These are phyloP conservation scores for Naganishia sp. DNA, from an alignment of 1,284 basidiomycete species.

Conservation along the genomic window DNA sequence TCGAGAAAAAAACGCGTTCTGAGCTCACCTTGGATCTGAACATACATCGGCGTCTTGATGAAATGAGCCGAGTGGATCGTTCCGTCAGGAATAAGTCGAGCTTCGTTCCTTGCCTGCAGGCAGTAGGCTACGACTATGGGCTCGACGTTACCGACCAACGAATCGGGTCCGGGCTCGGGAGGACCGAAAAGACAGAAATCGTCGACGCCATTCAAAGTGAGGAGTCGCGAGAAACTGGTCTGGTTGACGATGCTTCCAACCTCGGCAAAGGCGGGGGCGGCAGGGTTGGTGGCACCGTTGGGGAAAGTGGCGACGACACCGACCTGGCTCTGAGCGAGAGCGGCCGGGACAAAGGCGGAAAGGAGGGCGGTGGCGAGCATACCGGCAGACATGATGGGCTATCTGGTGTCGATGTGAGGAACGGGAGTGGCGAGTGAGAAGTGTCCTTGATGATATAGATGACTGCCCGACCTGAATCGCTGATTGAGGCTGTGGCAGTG, in stretches of 20 bases:
- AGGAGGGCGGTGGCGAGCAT: constrained; percentile 29
- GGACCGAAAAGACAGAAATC: constrained; percentile 54
- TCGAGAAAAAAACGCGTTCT: too few species aligned
- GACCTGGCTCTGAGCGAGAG: constrained; percentile 33
- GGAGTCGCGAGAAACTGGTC: constrained; percentile 48
- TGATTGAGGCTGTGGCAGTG: constrained; percentile 23
- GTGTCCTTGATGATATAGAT: constrained; percentile 22
- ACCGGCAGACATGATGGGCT: constrained; percentile 22
- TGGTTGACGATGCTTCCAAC: constrained; percentile 44
- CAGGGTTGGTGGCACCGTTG: constrained; percentile 53
- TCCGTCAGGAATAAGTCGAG: constrained; percentile 23
- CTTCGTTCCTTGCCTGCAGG: constrained; percentile 36
- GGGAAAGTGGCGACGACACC: constrained; percentile 48
- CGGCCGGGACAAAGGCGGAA: constrained; percentile 34
- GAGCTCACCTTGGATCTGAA: constrained; percentile 52
- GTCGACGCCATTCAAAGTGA: constrained; percentile 41
- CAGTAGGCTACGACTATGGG: constrained; percentile 36
- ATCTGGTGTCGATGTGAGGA: not conserved
- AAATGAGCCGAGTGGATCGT: constrained; percentile 52
- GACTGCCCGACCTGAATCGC: not conserved
- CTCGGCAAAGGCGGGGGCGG: constrained; percentile 29
- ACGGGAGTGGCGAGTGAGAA: not conserved
- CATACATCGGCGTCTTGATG: constrained; percentile 58
- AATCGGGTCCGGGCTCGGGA: constrained; percentile 40
- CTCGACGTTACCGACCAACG: constrained; percentile 49